These are phyloP conservation scores for Yamadazyma oceani DNA, from an alignment of 1,139 yeast genomes.

Conservation along the genomic window DNA sequence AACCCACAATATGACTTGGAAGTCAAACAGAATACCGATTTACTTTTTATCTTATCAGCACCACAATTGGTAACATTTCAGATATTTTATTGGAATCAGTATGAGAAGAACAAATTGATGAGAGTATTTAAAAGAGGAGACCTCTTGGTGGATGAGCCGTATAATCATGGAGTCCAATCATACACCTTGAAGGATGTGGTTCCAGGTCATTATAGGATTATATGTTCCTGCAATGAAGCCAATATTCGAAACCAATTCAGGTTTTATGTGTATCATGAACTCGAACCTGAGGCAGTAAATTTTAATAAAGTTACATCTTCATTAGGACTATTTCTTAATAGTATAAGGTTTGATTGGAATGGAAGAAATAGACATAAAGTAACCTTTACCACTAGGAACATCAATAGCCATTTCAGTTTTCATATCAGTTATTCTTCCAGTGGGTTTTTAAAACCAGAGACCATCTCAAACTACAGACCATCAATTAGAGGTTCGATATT, in stretches of 20 bases:
- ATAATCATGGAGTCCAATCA: conserved; percentile 22
- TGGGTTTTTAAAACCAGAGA: conserved; percentile 21
- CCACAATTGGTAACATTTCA: conserved; percentile 36
- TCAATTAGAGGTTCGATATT: conserved; percentile 47
- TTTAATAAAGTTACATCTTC: conserved; percentile 22
- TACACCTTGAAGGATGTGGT: conserved; percentile 23
- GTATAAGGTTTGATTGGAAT: conserved; percentile 34
- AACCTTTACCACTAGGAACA: conserved; percentile 21
- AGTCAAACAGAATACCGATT: conserved; percentile 17
- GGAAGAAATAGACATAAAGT: conserved; percentile 38
- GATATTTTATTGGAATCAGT: conserved; percentile 34
- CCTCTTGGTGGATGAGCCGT: conserved; percentile 29
- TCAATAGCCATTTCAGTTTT: conserved; percentile 24
- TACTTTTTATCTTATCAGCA: conserved; percentile 27
- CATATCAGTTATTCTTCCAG: conserved; percentile 25
- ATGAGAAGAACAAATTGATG: conserved; percentile 19
- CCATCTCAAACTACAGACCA: conserved; percentile 34
- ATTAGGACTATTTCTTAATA: conserved; percentile 37
- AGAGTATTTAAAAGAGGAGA: conserved; percentile 31
- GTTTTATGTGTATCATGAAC: conserved; percentile 14
- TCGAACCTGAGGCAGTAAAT: conserved; percentile 1
- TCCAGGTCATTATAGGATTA: conserved; percentile 38
- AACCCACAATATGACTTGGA: conserved; percentile 63
- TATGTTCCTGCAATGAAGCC: conserved; percentile 31
- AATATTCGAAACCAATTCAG: conserved; percentile 12